Evolutionary conservation across 2,329 filamentous ascomycete species (phyloP), one percentile per base, ranked within the genome.

Genomic region (Clarireedia homoeocarpa): DNA sequence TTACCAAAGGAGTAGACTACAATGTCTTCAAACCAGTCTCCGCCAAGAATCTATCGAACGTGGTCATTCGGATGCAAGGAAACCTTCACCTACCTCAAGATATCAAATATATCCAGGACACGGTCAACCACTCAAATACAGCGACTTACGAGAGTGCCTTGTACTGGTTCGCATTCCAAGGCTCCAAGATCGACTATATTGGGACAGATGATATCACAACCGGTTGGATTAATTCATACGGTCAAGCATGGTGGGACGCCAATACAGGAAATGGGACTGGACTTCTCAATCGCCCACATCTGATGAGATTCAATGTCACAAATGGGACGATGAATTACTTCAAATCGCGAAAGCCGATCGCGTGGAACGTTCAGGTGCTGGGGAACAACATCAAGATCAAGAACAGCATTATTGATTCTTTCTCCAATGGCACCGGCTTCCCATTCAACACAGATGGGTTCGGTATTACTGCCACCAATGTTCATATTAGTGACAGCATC

Each of bases 141-240:
- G 56, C 62, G 6, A 65, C 67, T 10, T 71, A 68, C 20, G 61
- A 60, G 0, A 59, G 63, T 2, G 61, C 64, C 2, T 50, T 68
- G 6, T 67, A 68, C 45, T 75, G 73, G 73, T 72, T 74, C 55
- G 63, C 62, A 2, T 65, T 76, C 15, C 56, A 66, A 45, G 71
- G 71, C 15, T 59, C 64, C 5, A 61, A 62, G 14, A 65, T 73
- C 27, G 59, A 69, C 47, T 72, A 64, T 51, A 63, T 66, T 6
- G 72, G 72, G 5, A 69, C 70, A 1, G 56, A 62, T 6, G 68
- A 73, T 55, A 63, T 72, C 40, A 66, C 67, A 36, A 64, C 66
- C n/a, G 73, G 74, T 53, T 75, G 73, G 73, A 74, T 76, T 58
- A 69, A 74, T 55, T 74, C 71, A 2, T 72, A 75, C 51, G 74